phyloP scores from a whole-genome alignment of 129 eudicot species.

The Erigeron canadensis region DNA sequence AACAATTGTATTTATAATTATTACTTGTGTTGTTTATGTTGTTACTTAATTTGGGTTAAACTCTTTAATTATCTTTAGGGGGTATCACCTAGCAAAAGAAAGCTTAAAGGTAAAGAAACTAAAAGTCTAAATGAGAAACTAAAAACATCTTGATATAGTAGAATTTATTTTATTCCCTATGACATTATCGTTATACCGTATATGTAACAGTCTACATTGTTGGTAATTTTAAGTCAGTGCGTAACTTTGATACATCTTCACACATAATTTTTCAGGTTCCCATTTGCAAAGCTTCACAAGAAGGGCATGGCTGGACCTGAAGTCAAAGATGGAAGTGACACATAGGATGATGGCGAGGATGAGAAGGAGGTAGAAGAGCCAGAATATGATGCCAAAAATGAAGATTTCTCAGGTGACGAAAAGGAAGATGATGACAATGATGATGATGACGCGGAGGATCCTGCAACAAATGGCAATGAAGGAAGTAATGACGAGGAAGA shows the following conservation, averaged over 20 bases:
- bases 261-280: conserved; percentile 50
- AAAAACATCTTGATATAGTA: too few species aligned
- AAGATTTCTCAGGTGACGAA: conserved; percentile 84
- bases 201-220: too few species aligned
- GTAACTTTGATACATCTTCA: background rate
- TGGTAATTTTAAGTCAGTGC: background rate
- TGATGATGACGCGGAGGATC: conserved; percentile 59
- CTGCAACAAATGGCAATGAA: conserved; percentile 66
- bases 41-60: too few species aligned
- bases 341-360: conserved; percentile 74
- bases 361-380: conserved; percentile 56
- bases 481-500: conserved; percentile 68
- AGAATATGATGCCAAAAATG: conserved; percentile 79
- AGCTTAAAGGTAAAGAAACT: too few species aligned
- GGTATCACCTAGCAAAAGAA: too few species aligned
- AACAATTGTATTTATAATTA: too few species aligned
- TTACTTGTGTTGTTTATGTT: too few species aligned
- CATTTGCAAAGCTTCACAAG: conserved; percentile 55
- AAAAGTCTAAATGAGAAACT: too few species aligned
- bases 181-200: too few species aligned
- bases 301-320: conserved; percentile 49
- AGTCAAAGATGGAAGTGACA: conserved; percentile 73
- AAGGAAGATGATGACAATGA: conserved; percentile 58
- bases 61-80: too few species aligned
- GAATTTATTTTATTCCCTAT: too few species aligned